Base-by-base conservation (phyloP, 352 stramenopile genomes). In the Globisporangium irregulare region DNA sequence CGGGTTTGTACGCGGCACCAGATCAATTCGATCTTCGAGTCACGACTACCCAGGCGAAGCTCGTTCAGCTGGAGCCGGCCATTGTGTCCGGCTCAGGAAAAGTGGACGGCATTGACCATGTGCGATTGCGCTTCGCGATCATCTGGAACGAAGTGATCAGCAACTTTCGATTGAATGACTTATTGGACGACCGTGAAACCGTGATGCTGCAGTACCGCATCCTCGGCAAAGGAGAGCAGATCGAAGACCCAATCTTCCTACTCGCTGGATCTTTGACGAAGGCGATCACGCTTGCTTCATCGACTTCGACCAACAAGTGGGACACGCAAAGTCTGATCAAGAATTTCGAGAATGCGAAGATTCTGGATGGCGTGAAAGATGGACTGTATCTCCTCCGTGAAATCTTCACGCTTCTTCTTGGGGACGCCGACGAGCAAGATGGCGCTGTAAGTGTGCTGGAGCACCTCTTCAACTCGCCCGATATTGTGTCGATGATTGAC, bases 71-170 rank as follows among this genome's bases (percentile, higher is more conserved):
- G 15, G 69, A 62, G 1, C 24, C 41, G 0, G 43, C 34, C 1
- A 55, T 22, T 27, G 36, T 48, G 14, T 46, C 61, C 1, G 60
- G 70, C 6, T 66, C 51, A 15, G 27, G 55, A 14, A 71, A 64
- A 15, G 36, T 59, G 8, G 65, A 64, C 25, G 38, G 22, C 4
- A 60, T 63, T 10, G 84, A 92, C 57, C 81, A 86, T 46, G 73
- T 92, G 18, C 82, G 77, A 2, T 64, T 95, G 48, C 89, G 87
- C 20, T 94, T 94, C 66, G 86, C 86, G 0, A 91, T 96, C 55
- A 87, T 95, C 32, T 95, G 87, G 87, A 95, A 95, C 71, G 84
- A 95, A 72, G 81, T 93, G 53, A 84, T 95, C 27, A 91, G 87
- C 64, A 94, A 86, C 58, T 95, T 95, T 59, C 86, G 87, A 4